A percentile compares a stretch with the other conserved stretches of the same genome.
Evolutionary conservation across 2,329 filamentous ascomycete genomes (phyloP).

Genomic region (Orbilia brochopaga): DNA sequence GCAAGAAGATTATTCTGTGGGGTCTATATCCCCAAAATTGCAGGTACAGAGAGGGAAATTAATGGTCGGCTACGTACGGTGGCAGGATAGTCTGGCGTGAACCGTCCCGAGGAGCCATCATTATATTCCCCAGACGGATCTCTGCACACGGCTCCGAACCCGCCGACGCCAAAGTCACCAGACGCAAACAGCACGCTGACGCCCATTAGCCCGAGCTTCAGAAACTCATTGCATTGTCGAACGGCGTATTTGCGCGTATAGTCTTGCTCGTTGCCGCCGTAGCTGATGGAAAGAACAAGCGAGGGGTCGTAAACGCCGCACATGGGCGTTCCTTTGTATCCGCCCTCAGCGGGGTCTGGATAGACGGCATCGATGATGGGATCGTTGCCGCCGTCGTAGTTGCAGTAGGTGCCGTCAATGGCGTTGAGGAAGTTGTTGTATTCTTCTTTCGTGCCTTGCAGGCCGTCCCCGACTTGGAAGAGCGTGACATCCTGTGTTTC

Average conservation of each 20-base stretch:
- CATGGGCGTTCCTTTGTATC: constrained; percentile 64
- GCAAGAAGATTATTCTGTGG: no score
- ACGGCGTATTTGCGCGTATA: constrained; percentile 68
- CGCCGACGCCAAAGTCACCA: constrained; percentile 67
- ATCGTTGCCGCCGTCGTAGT: constrained; percentile 59
- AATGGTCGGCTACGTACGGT: constrained; percentile 64
- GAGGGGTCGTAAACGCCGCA: constrained; percentile 53
- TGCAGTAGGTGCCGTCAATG: constrained; percentile 62
- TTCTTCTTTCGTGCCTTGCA: constrained; percentile 68
- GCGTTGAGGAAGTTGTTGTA: constrained; percentile 71
- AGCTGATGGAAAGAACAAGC: constrained; percentile 62
- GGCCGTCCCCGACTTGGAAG: constrained; percentile 61
- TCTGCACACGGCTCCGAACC: constrained; percentile 62
- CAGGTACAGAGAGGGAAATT: no score
- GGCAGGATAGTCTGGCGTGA: constrained; percentile 58
- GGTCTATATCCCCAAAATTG: no score
- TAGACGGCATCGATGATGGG: constrained; percentile 59
- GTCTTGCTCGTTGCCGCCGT: constrained; percentile 71
- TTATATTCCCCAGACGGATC: constrained; percentile 34
- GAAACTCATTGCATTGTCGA: constrained; percentile 69
- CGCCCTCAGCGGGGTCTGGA: constrained; percentile 63
- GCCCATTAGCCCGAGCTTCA: constrained; percentile 69
- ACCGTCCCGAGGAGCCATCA: constrained; percentile 31
- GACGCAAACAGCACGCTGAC: constrained; percentile 68
- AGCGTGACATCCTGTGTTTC: constrained; percentile 61